Evolutionary conservation across 208 protist species (phyloP), one percentile per base, ranked within the genome.

Genomic region (Trypanosomatidae sp.): DNA sequence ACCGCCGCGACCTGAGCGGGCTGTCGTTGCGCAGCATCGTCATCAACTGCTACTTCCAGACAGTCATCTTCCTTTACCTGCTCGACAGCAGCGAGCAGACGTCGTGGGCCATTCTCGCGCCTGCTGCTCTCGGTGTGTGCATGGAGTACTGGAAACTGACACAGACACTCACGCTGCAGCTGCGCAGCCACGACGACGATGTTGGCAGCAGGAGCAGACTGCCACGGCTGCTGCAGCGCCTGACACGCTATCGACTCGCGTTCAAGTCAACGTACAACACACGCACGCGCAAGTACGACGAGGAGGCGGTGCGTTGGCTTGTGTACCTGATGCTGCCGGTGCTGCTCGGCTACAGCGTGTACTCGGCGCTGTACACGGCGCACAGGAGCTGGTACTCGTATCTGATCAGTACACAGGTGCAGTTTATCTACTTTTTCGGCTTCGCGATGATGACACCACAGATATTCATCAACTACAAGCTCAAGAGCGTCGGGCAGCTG

Each of bases 371-470:
- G 20, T 98, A 97, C 64, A 57, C 95, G 11, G 61, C 66, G 10
- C 89, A 98, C 76, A 97, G 94, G 56, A 76, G 70, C 52, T 96
- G 86, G 88, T 96, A 92, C 54, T 95, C 80, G 4, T 98, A 95
- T 53, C 69, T 87, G 15, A 68, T 92, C 46, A 40, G 60, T 39
- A 90, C 83, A 1, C 81, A 88, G 33, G 81, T 94, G 6, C 73
- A 85, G 33, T 92, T 93, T 49, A 84, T 94, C 27, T 96, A 95
- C 55, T 76, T 82, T 21, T 96, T 95, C 63, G 94, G 95, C 3
- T 99, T 99, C 62, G 96, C 97, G 15, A 91, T 97, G 78, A 98
- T 99, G 94, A 97, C 89, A 7, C 98, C 98, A 7, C 98, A 99
- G 66, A 91, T 99, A 41, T 99, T 98, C 56, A 97, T 99, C 52